Evolutionary conservation across 2,329 filamentous ascomycete genomes (phyloP).

Genomic region (Paracamarosporium sp.): DNA sequence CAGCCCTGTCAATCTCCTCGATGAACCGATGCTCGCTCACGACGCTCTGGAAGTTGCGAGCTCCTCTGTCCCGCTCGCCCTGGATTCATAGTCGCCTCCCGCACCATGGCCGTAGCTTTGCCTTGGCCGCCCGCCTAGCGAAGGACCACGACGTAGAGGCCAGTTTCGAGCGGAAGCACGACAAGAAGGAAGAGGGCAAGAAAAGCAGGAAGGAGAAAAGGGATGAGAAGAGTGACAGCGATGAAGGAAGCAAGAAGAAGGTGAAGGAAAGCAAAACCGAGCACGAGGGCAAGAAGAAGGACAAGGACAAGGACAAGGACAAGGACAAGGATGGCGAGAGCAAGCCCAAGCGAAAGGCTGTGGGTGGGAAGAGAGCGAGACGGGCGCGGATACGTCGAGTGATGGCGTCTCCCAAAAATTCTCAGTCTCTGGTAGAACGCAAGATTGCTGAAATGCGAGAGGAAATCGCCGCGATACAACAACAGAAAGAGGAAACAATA

Average conservation of each 20-base stretch:
- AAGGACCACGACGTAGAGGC: neutral
- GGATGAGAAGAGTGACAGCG: neutral
- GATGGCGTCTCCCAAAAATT: neutral
- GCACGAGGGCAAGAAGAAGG: neutral
- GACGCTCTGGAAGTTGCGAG: neutral
- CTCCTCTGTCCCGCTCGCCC: neutral
- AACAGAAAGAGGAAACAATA: neutral
- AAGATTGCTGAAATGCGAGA: conserved; percentile 1
- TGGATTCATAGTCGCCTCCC: conserved; percentile 3
- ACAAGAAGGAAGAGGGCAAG: neutral
- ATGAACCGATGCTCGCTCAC: conserved; percentile 4
- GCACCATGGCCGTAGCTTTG: neutral
- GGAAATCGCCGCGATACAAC: neutral
- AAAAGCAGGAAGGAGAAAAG: neutral
- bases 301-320: neutral
- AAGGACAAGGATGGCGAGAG: neutral
- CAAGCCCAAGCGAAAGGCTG: neutral
- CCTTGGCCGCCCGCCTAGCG: neutral
- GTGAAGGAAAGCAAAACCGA: neutral
- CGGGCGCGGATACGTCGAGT: neutral
- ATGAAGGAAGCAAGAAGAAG: neutral
- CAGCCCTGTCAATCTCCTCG: neutral
- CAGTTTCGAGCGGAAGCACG: neutral
- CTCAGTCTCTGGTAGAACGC: neutral
- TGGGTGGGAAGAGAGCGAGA: neutral